phyloP scores from a whole-genome alignment of 495 filamentous ascomycete genomes.

The Mytilinidion resinicola region DNA sequence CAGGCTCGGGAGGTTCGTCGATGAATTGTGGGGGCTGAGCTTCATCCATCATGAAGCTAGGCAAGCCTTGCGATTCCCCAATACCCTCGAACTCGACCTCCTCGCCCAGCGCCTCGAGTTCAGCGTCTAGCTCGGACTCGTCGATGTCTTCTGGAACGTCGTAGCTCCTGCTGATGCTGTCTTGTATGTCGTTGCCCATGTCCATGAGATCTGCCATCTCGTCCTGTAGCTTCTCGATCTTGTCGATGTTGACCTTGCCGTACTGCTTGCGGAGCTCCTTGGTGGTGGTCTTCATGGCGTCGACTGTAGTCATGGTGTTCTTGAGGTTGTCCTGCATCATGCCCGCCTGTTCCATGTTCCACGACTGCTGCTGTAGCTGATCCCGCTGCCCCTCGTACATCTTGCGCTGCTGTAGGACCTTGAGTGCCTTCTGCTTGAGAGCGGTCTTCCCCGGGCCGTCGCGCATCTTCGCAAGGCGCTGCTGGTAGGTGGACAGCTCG shows the following conservation, averaged over 20 bases:
- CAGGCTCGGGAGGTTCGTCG: conserved; percentile 52
- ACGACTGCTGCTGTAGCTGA: conserved; percentile 88
- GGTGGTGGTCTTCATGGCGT: conserved; percentile 93
- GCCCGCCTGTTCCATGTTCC: conserved; percentile 99
- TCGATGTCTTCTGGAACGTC: conserved; percentile 97
- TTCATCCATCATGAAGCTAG: conserved; percentile 85
- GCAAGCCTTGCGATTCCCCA: conserved; percentile 59
- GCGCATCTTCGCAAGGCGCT: conserved; percentile 86
- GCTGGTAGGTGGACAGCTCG: conserved; percentile 83
- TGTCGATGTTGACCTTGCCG: conserved; percentile 92
- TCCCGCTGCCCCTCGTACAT: conserved; percentile 93
- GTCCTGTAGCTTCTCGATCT: conserved; percentile 96
- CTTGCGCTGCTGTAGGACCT: conserved; percentile 91
- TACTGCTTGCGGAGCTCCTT: conserved; percentile 93
- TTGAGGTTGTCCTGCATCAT: conserved; percentile 99
- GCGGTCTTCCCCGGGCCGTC: conserved; percentile 93
- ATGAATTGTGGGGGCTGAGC: conserved; percentile 76
- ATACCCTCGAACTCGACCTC: conserved; percentile 68
- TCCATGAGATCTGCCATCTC: conserved; percentile 99
- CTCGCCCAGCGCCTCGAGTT: conserved; percentile 85
- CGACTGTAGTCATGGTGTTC: conserved; percentile 97
- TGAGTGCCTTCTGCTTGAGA: conserved; percentile 89
- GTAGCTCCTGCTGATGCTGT: conserved; percentile 87
- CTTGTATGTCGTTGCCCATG: conserved; percentile 96
- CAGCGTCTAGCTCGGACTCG: conserved; percentile 93